A percentile compares a stretch with the other conserved stretches of the same genome.
Evolutionary conservation across 257 asterid genomes (phyloP).

Genomic region (Fraxinus quadrangulata): DNA sequence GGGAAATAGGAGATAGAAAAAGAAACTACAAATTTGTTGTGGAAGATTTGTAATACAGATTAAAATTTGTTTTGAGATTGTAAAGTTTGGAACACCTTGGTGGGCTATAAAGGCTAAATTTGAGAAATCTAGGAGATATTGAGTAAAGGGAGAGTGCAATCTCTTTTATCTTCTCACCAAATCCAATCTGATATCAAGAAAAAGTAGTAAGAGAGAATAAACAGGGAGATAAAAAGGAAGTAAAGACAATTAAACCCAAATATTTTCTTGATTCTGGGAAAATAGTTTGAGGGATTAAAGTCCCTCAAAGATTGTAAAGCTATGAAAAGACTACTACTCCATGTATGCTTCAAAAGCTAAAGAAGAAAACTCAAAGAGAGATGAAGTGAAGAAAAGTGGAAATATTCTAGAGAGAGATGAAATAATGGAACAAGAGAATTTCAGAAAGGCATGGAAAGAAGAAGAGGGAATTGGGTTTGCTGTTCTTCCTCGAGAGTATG

Average conservation of each 20-base stretch:
- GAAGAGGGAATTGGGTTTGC: constrained; percentile 40
- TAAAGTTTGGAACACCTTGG: not conserved
- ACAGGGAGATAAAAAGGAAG: not conserved
- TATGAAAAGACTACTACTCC: constrained; percentile 39
- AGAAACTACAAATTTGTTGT: constrained; percentile 1
- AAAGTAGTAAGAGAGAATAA: constrained; percentile 15
- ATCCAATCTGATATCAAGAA: constrained; percentile 31
- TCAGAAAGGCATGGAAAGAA: constrained; percentile 40
- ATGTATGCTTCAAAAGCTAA: constrained; percentile 37
- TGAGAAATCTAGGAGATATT: not conserved
- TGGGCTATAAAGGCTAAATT: not conserved
- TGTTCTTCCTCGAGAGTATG: constrained; percentile 79
- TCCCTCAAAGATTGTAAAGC: constrained; percentile 26
- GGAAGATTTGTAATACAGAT: not conserved
- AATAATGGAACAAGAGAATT: constrained; percentile 22
- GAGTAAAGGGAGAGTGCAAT: not conserved
- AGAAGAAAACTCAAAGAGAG: constrained; percentile 28
- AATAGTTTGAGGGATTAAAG: constrained; percentile 29
- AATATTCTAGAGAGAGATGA: not conserved
- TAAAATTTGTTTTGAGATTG: not conserved
- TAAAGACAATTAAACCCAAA: constrained; percentile 11
- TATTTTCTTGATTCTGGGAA: constrained; percentile 16
- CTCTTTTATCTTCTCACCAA: constrained; percentile 11
- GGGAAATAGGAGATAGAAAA: constrained; percentile 3
- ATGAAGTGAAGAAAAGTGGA: not conserved